Evolutionary conservation across 2,329 filamentous ascomycete genomes (phyloP), one percentile per base, ranked within the genome.

Genomic region (Penicillium sp.): DNA sequence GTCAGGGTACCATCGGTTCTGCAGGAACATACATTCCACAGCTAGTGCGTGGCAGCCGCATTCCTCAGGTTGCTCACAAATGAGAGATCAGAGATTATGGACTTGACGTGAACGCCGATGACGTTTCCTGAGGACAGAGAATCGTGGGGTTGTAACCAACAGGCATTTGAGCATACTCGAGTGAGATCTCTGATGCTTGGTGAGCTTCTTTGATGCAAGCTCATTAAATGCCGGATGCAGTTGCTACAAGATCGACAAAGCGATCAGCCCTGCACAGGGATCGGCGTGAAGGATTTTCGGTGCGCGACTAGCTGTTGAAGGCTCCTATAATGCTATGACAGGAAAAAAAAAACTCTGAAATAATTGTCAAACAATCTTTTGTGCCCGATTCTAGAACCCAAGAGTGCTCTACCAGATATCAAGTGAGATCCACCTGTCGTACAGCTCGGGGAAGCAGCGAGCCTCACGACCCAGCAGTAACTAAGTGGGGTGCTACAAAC

Each of bases 171-270:
- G 0, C 10, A 36, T 34, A 1, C 7, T 34, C 27, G 23, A 21
- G 48, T 40, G 36, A 44, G 9, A 44, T 23, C 27, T 41, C 44
- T 34, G 23, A 19, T 16, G 13, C 0, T 27, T 25, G 21, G 13
- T 33, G 27, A 52, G 10, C 23, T 33, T 21, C 1, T 11, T 48
- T n/a, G 21, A 40, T 50, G 19, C n/a, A 50, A 13, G 16, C 38
- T 39, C 15, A 40, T 16, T 40, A 4, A 21, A 16, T 45, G 31
- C 57, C 55, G 60, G 36, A 62, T 55, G 58, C 54, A 59, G 61
- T 52, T 11, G 3, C 11, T 13, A 40, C 25, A 13, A 11, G 21
- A 52, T 40, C 8, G 34, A 23, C 40, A 4, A 6, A 19, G 11
- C 4, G 43, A 44, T 34, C 53, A 52, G 48, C 27, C 34, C 48